Conservation (phyloP, 345 rosid genomes). For the Ailanthus altissimus region DNA sequence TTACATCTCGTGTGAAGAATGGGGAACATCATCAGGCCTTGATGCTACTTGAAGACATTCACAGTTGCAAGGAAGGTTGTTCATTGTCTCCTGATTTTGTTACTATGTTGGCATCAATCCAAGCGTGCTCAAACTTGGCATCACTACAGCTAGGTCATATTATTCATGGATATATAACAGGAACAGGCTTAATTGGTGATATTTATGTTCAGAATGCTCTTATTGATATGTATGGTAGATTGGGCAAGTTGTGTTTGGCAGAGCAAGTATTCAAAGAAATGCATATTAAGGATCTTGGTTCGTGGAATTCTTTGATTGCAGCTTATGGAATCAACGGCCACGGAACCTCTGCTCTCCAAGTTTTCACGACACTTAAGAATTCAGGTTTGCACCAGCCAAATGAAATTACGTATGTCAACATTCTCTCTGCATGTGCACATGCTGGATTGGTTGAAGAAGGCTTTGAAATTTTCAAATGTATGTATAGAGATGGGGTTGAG, state of each 20-base stretch:
- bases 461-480: too few relatives aligned
- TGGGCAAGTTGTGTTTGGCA: conserved; percentile 40
- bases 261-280: conserved; percentile 35
- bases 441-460: too few relatives aligned
- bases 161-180: conserved; percentile 37
- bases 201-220: conserved; percentile 41
- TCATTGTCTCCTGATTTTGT: conserved; percentile 32
- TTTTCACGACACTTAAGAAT: conserved; percentile 25
- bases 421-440: conserved; percentile 53
- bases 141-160: conserved; percentile 28
- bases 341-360: conserved; percentile 27
- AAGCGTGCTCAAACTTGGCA: conserved; percentile 33
- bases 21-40: conserved; percentile 32
- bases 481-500: too few relatives aligned
- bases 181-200: conserved; percentile 31
- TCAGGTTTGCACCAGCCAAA: conserved; percentile 20
- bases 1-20: conserved; percentile 27
- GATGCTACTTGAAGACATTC: conserved; percentile 23
- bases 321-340: conserved; percentile 48
- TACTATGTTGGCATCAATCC: conserved; percentile 33
- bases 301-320: conserved; percentile 49
- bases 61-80: conserved; percentile 1
- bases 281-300: conserved; percentile 36
- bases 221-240: conserved; percentile 50
- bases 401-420: conserved; percentile 40